These are phyloP conservation scores for Entelexis sorbosivorans DNA, from an alignment of 1,139 yeast species.

Conservation along the genomic window DNA sequence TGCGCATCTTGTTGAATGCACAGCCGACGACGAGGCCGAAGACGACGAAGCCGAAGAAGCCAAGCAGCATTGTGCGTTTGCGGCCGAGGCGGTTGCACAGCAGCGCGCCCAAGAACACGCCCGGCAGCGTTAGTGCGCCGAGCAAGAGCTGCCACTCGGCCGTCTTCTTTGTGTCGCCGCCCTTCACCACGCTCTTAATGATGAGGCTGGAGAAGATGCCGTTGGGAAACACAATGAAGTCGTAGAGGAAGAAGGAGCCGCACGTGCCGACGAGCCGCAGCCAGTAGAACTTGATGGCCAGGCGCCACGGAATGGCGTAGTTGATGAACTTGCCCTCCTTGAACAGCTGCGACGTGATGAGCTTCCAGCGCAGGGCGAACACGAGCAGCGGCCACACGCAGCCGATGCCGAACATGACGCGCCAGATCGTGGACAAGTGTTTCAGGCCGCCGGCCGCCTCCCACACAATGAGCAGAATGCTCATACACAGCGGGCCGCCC, in stretches of 20 bases:
- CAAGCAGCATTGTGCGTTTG: constrained; percentile 48
- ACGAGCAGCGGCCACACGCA: constrained; percentile 63
- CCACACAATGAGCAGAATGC: constrained; percentile 55
- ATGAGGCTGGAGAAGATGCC: constrained; percentile 49
- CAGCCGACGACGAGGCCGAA: constrained; percentile 51
- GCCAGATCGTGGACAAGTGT: constrained; percentile 52
- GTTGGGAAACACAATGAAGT: constrained; percentile 53
- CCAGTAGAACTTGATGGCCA: constrained; percentile 48
- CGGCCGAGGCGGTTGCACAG: constrained; percentile 47
- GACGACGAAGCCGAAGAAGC: constrained; percentile 47
- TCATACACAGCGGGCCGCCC: constrained; percentile 66
- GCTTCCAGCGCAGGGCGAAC: constrained; percentile 56
- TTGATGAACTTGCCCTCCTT: constrained; percentile 42
- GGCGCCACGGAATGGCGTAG: constrained; percentile 40
- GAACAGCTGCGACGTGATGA: constrained; percentile 54
- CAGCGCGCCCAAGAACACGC: constrained; percentile 47
- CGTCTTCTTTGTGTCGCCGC: constrained; percentile 35
- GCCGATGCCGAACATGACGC: constrained; percentile 66
- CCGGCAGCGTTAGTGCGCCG: constrained; percentile 46
- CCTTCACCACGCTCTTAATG: constrained; percentile 38
- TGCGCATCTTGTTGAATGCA: constrained; percentile 39
- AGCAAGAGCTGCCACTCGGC: constrained; percentile 52
- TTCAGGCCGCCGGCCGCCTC: constrained; percentile 37
- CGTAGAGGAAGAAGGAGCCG: constrained; percentile 55
- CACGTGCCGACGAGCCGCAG: constrained; percentile 45